Evolutionary conservation across 306 rosid genomes (phyloP).

Genomic region (Prunus dulcis): DNA sequence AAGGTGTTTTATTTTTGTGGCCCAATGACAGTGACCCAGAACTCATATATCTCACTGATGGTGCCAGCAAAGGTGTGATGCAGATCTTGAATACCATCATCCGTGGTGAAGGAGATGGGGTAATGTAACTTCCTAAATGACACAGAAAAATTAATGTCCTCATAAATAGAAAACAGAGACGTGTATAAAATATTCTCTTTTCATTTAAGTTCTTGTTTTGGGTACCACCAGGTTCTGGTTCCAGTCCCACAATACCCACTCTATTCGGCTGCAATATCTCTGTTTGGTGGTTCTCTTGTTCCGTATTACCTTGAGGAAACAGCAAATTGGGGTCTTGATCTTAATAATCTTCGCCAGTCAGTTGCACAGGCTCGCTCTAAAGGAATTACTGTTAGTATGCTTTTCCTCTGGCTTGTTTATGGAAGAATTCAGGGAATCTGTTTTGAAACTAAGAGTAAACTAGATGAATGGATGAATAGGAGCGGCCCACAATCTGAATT

Average conservation of each 20-base stretch:
- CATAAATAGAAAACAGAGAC: neutral
- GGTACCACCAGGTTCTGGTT: conserved; percentile 73
- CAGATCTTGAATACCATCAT: conserved; percentile 87
- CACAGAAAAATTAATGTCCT: neutral
- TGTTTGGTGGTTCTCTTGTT: conserved; percentile 90
- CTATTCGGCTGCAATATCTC: conserved; percentile 87
- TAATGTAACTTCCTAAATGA: conserved; percentile 32
- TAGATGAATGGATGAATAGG: conserved; percentile 16
- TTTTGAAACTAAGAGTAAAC: conserved; percentile 17
- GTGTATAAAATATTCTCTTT: neutral
- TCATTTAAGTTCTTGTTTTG: conserved; percentile 7
- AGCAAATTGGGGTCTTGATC: conserved; percentile 96
- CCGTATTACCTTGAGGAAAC: conserved; percentile 99
- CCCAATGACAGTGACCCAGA: conserved; percentile 78
- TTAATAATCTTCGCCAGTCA: conserved; percentile 64
- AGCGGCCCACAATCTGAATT: conserved; percentile 9
- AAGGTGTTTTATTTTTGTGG: conserved; percentile 17
- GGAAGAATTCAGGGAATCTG: conserved; percentile 12
- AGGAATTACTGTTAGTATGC: conserved; percentile 72
- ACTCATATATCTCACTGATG: conserved; percentile 93
- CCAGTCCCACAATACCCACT: conserved; percentile 99
- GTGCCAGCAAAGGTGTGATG: conserved; percentile 99
- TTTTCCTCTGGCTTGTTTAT: conserved; percentile 20
- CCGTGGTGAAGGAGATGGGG: conserved; percentile 87
- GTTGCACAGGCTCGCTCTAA: conserved; percentile 70